Evolutionary conservation across 805 yeast genomes (phyloP), one percentile per base, ranked within the genome.

Genomic region (Starmerella vitae): DNA sequence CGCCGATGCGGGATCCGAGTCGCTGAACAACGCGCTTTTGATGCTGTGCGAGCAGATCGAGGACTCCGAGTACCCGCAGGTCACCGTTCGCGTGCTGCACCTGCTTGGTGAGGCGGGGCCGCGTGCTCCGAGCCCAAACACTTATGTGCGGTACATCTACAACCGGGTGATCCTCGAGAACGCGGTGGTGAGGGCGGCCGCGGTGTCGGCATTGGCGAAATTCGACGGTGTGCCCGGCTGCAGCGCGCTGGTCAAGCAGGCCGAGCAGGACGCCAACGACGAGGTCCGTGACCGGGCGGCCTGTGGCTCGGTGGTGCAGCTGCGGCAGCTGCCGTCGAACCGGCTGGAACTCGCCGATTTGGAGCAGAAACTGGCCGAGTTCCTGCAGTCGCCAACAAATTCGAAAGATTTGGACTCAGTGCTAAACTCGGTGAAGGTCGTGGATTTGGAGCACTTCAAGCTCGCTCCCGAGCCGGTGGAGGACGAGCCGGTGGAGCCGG

Each of bases 221-320:
- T 91, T 88, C 65, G 94, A 93, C 5, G 72, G 77, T 30, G 76
- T 76, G 41, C 66, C 68, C 36, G 93, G 85, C 49, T 80, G 88
- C 51, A 69, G 70, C 50, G 78, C 80, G 44, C 68, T 91, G 51
- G 70, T 91, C 50, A 68, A 70, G 44, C 76, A 96, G 64, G 84
- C 94, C 50, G 71, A 85, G 38, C 80, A 72, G 48, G 98, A 88
- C 60, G 72, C 68, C 33, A 95, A 88, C 59, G 98, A 88, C 61
- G 98, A 88, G 63, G 98, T 91, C 25, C 83, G 98, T 67, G 98
- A 88, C 59, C 77, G 98, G 59, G 96, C 98, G 8, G 80, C 93
- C 2, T 66, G 88, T 50, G 78, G 94, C 2, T 68, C 88, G 55
- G 54, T 57, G 38, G 52, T 64, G 37, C 73, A 78, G 49, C 70